Conservation (phyloP, 306 rosid genomes). For the Acacia melanoxylon region DNA sequence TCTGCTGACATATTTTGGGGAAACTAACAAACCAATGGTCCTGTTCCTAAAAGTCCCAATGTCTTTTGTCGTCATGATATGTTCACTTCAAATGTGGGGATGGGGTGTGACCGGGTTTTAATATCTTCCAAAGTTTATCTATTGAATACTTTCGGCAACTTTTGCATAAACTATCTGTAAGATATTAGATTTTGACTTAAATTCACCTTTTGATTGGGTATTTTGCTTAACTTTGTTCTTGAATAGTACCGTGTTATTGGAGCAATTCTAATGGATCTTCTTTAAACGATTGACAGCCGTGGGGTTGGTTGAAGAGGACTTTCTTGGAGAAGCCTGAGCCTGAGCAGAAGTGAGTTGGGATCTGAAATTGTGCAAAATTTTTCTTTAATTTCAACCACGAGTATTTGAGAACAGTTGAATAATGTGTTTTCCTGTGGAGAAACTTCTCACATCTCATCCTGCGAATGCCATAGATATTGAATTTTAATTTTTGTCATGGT, state of each 20-base stretch:
- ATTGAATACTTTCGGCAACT: conserved; percentile 4
- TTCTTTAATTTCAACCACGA: conserved; percentile 17
- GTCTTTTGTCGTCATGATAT: not conserved
- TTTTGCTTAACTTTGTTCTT: conserved; percentile 18
- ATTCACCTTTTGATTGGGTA: conserved; percentile 4
- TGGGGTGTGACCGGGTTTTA: not conserved
- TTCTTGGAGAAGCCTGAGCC: conserved; percentile 70
- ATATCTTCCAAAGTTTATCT: not conserved
- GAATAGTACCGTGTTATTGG: not conserved
- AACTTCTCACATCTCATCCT: conserved; percentile 12
- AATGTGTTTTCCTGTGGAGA: conserved; percentile 36
- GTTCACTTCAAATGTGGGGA: conserved; percentile 7
- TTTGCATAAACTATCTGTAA: not conserved
- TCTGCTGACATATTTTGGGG: not conserved
- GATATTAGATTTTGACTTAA: conserved; percentile 10
- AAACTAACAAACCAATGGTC: not conserved
- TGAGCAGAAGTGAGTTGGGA: conserved; percentile 48
- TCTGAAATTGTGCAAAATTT: conserved; percentile 28
- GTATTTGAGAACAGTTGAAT: conserved; percentile 33
- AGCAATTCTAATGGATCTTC: conserved; percentile 5
- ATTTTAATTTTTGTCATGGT: conserved; percentile 21
- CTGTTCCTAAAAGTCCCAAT: not conserved
- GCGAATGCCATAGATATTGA: conserved; percentile 25
- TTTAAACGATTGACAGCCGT: conserved; percentile 59
- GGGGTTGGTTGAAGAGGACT: conserved; percentile 77